Conservation (phyloP, 164 flowering plant genomes). For the Liquidambar formosana region DNA sequence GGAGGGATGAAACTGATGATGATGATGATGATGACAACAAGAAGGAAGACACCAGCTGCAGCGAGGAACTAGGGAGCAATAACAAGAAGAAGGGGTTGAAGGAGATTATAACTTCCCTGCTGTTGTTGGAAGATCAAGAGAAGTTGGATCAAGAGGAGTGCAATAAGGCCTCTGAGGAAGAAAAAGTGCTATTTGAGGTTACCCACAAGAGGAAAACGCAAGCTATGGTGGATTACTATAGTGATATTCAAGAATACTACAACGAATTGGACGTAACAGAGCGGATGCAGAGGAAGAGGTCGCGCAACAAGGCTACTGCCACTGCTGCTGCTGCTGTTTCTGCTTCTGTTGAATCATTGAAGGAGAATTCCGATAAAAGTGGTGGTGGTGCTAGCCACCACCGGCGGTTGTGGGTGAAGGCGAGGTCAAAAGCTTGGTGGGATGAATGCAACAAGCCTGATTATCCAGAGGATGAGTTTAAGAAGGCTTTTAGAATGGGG, state of each 20-base stretch:
- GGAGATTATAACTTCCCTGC: constrained; percentile 34
- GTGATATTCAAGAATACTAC: constrained; percentile 22
- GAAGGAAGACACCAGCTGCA: constrained; percentile 5
- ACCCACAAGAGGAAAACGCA: constrained; percentile 26
- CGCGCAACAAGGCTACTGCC: constrained; percentile 15
- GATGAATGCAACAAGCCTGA: constrained; percentile 48
- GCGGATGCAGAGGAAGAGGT: constrained; percentile 16
- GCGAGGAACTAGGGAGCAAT: constrained; percentile 4
- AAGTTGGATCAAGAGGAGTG: constrained; percentile 25
- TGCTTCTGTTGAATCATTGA: neutral
- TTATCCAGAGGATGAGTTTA: constrained; percentile 55
- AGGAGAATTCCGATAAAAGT: neutral
- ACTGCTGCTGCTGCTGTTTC: neutral
- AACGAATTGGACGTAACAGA: constrained; percentile 26
- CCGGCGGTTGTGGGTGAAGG: constrained; percentile 51
- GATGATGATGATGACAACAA: neutral
- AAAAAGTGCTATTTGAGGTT: constrained; percentile 14
- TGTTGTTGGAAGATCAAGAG: constrained; percentile 41
- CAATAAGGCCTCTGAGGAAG: constrained; percentile 17
- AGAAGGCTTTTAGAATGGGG: constrained; percentile 49
- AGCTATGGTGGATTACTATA: constrained; percentile 33
- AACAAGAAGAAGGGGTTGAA: constrained; percentile 30
- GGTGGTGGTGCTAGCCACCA: constrained; percentile 22
- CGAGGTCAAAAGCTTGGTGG: constrained; percentile 52
- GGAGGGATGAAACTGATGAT: neutral